Evolutionary conservation across 352 stramenopile genomes (phyloP), one percentile per base, ranked within the genome.

Genomic region (Pythium dissimile): DNA sequence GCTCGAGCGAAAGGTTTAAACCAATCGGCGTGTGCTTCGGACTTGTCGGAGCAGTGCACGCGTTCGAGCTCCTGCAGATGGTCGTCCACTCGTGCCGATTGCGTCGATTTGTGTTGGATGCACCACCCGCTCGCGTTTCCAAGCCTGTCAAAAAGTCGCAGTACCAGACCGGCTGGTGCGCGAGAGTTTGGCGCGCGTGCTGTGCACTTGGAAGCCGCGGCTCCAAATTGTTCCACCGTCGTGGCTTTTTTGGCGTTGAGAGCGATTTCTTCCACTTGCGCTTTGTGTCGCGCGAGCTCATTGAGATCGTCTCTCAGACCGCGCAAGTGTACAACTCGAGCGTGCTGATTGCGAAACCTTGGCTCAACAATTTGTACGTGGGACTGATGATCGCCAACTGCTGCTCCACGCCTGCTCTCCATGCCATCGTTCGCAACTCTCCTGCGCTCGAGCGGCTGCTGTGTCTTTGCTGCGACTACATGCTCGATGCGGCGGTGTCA

Each of bases 301-400:
- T 63, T 2, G 60, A 68, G 48, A 57, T 63, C 35, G 24, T 41
- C 1, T 48, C 53, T 6, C 60, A 68, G 21, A 46, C 32, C 0
- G 18, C 21, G 2, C 60, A 68, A 38, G 53, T 55, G 18, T 59
- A 59, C 35, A 49, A 52, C n/a, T 56, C 51, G 15, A 66, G 59
- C 24, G 23, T 51, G n/a, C 30, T 68, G 1, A 58, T 68, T 20
- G 52, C 53, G 0, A 47, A 49, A 18, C 11, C 41, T 5, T 64
- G 60, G 60, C 58, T 68, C 52, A 68, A 63, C 53, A 54, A 64
- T 13, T 13, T 59, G 7, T 63, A 37, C 47, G 44, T 68, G 0
- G 26, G 21, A 2, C 12, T 59, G n/a, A 30, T 59, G 13, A 18
- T 55, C 18, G 26, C 54, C 23, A 68, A 68, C 30, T 68, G 60